These are phyloP conservation scores for Pythium pectinolyticum DNA, from an alignment of 352 stramenopile genomes.

Conservation along the genomic window DNA sequence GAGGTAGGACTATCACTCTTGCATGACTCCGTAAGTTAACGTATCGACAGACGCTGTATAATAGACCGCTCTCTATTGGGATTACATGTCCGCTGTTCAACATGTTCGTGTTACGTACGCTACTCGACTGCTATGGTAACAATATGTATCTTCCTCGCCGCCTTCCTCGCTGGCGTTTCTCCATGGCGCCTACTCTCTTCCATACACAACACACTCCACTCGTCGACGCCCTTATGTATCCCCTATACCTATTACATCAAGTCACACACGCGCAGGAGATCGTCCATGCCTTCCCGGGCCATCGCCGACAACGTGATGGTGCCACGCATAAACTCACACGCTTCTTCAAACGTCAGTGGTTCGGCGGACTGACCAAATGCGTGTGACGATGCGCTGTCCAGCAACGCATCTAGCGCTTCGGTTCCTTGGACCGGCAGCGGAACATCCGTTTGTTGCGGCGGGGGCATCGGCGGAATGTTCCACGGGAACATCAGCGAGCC, in stretches of 20 bases:
- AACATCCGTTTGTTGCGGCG: neutral
- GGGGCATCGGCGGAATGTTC: neutral
- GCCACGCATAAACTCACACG: neutral
- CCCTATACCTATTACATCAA: constrained; percentile 19
- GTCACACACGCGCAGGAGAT: constrained; percentile 9
- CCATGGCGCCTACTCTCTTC: too few relatives aligned
- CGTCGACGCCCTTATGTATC: too few relatives aligned
- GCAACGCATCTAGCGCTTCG: neutral
- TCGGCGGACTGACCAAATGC: neutral
- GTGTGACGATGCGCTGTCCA: neutral
- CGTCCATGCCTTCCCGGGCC: neutral
- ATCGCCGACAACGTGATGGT: neutral
- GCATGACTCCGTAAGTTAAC: too few relatives aligned
- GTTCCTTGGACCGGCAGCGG: neutral
- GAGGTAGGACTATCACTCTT: too few relatives aligned
- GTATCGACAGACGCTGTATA: too few relatives aligned
- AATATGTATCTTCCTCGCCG: too few relatives aligned
- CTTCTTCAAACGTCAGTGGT: neutral
- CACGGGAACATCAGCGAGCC: neutral
- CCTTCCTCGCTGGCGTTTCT: too few relatives aligned
- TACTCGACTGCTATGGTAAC: too few relatives aligned
- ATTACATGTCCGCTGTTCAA: too few relatives aligned
- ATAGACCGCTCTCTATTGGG: neutral
- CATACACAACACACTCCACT: neutral
- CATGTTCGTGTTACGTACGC: neutral